phyloP scores from a whole-genome alignment of 2,329 filamentous ascomycete species.

The Daldinia eschscholtzii region DNA sequence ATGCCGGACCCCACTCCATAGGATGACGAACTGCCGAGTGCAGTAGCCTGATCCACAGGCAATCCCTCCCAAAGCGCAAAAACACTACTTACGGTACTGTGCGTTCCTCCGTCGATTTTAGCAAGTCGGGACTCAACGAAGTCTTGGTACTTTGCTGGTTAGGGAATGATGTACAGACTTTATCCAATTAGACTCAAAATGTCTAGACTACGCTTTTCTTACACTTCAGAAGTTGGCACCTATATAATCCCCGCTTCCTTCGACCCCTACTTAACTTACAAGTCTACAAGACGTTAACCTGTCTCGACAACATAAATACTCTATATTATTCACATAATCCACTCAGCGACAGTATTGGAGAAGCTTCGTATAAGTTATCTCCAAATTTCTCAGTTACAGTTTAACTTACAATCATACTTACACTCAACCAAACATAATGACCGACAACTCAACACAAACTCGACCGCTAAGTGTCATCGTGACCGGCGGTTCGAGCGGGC shows the following conservation, averaged over 20 bases:
- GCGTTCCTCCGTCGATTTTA: background rate
- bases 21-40: conserved; percentile 37
- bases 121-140: conserved; percentile 2
- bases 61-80: conserved; percentile 12
- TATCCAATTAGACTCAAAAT: conserved; percentile 7
- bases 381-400: background rate
- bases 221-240: background rate
- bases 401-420: background rate
- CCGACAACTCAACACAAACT: conserved; percentile 18
- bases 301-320: conserved; percentile 5
- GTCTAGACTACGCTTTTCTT: background rate
- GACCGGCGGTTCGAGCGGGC: conserved; percentile 55
- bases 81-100: conserved; percentile 4
- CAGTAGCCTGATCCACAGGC: conserved; percentile 36
- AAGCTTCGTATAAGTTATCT: background rate
- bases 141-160: conserved; percentile 7
- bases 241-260: conserved; percentile 11
- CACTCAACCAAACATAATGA: conserved; percentile 24
- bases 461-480: conserved; percentile 50
- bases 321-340: background rate
- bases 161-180: conserved; percentile 2
- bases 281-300: conserved; percentile 2
- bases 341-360: background rate
- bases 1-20: conserved; percentile 25
- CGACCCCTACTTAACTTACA: background rate